phyloP scores from a whole-genome alignment of 805 yeast genomes.

The Metschnikowia lunata region DNA sequence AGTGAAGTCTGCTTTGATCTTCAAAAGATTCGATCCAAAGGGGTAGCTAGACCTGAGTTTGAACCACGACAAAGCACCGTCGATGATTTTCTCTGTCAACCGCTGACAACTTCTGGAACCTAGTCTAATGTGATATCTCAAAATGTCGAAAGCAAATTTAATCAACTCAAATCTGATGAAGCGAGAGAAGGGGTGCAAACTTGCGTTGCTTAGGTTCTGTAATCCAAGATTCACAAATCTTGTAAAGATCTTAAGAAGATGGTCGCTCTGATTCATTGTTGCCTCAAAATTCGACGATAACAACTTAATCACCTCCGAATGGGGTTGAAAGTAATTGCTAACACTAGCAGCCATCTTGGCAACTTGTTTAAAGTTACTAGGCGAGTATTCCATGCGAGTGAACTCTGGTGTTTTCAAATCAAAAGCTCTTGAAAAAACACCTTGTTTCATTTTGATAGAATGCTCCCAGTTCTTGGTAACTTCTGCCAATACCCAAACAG shows the following conservation, averaged over 20 bases:
- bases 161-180: conserved; percentile 70
- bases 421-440: conserved; percentile 55
- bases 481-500: conserved; percentile 61
- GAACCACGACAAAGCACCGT: conserved; percentile 80
- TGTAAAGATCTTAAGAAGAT: conserved; percentile 65
- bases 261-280: conserved; percentile 64
- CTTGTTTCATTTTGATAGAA: conserved; percentile 54
- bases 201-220: conserved; percentile 49
- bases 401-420: conserved; percentile 61
- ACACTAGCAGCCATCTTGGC: conserved; percentile 49
- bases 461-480: conserved; percentile 66
- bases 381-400: conserved; percentile 81
- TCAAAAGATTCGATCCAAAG: conserved; percentile 75
- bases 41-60: conserved; percentile 61
- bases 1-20: conserved; percentile 63
- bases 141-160: conserved; percentile 60
- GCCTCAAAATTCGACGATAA: conserved; percentile 79
- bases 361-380: conserved; percentile 63
- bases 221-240: conserved; percentile 56
- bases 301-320: conserved; percentile 60
- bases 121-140: conserved; percentile 51
- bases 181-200: conserved; percentile 80
- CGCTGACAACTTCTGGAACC: conserved; percentile 41
- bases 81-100: conserved; percentile 51
- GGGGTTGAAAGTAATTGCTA: conserved; percentile 56